These are phyloP conservation scores for Pleurotus eryngii DNA, from an alignment of 768 basidiomycete species.

Conservation along the genomic window DNA sequence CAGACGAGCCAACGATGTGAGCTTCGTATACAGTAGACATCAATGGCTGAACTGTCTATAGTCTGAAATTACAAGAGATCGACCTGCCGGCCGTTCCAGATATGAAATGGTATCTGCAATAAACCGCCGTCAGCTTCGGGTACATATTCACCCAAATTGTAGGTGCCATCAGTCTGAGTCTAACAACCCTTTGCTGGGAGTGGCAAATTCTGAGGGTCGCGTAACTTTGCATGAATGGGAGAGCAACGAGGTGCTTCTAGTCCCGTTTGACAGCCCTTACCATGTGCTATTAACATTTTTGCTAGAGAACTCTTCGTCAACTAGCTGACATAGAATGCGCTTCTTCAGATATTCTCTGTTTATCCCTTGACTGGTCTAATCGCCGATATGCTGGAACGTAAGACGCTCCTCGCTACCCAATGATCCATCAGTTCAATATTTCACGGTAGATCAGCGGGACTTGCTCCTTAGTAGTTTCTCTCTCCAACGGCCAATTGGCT, in stretches of 20 bases:
- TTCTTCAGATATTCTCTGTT: slow-evolving; percentile 63
- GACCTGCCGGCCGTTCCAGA: slow-evolving; percentile 83
- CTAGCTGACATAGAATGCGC: slow-evolving; percentile 46
- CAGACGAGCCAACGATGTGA: slow-evolving; percentile 30
- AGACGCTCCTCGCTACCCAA: slow-evolving; percentile 11
- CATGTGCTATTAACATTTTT: slow-evolving; percentile 1
- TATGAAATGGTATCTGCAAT: slow-evolving; percentile 77
- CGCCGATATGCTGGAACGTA: slow-evolving; percentile 51
- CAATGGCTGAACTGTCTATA: slow-evolving; percentile 19
- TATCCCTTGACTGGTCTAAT: slow-evolving; percentile 94
- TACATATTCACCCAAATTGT: neutral
- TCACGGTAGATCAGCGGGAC: slow-evolving; percentile 30
- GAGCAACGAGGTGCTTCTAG: slow-evolving; percentile 33
- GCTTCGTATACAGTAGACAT: slow-evolving; percentile 7
- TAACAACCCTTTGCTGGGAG: slow-evolving; percentile 50
- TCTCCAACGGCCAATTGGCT: slow-evolving; percentile 77
- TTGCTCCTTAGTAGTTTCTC: slow-evolving; percentile 71
- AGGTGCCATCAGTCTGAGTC: slow-evolving; percentile 58
- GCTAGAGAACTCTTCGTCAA: slow-evolving; percentile 36
- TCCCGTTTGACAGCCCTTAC: neutral
- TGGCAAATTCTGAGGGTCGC: slow-evolving; percentile 85
- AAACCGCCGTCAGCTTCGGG: too few species aligned
- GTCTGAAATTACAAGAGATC: slow-evolving; percentile 63
- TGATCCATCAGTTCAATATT: neutral
- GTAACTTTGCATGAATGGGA: slow-evolving; percentile 63